Evolutionary conservation across 768 basidiomycete genomes (phyloP).

Genomic region (Rhodocollybia butyracea): DNA sequence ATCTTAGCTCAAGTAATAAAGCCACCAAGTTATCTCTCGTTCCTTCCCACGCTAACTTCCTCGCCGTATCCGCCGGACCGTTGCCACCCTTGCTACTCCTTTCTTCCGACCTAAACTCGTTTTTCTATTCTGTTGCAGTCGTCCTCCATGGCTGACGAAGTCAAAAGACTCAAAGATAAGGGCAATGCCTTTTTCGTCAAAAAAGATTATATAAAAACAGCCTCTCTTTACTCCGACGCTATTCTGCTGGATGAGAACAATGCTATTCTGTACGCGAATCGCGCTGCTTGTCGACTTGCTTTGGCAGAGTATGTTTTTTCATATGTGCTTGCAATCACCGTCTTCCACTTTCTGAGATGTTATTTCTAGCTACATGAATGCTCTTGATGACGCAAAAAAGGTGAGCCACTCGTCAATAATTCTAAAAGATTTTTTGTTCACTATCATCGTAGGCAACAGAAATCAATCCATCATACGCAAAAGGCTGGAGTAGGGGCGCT

Average conservation of each 20-base stretch:
- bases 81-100: too few species aligned
- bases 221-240: slow-evolving; percentile 11
- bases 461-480: slow-evolving; percentile 20
- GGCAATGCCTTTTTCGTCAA: slow-evolving; percentile 17
- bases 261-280: slow-evolving; percentile 18
- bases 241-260: slow-evolving; percentile 13
- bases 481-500: slow-evolving; percentile 15
- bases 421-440: neutral
- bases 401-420: slow-evolving; percentile 6
- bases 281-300: slow-evolving; percentile 16
- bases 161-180: slow-evolving; percentile 15
- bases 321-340: neutral
- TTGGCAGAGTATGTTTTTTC: slow-evolving; percentile 9
- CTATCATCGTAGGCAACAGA: slow-evolving; percentile 14
- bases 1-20: too few species aligned
- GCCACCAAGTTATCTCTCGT: too few species aligned
- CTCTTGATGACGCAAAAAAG: slow-evolving; percentile 14
- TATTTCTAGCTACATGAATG: slow-evolving; percentile 14
- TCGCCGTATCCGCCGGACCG: too few species aligned
- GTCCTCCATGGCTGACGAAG: neutral
- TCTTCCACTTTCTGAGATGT: neutral
- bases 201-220: slow-evolving; percentile 13
- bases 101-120: too few species aligned
- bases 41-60: too few species aligned
- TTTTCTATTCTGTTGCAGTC: too few species aligned